These are phyloP conservation scores for Plasmodium relictum DNA, from an alignment of 169 alveolate genomes.

Conservation along the genomic window DNA sequence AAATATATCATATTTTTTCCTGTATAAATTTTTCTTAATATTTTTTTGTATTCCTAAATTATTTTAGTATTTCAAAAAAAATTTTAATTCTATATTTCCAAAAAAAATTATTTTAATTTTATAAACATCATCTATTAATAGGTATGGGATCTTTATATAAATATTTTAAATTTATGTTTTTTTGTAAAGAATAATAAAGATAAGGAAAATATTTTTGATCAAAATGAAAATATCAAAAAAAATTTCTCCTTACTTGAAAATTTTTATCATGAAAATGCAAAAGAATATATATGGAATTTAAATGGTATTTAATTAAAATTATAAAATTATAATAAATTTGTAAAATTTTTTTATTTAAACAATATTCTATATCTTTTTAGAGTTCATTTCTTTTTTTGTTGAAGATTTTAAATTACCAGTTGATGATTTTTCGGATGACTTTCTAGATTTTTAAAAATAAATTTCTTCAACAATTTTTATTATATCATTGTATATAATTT, in stretches of 20 bases:
- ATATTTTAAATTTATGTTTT: constrained; percentile 21
- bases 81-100: background rate
- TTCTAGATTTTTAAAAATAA: constrained; percentile 25
- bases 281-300: constrained; percentile 39
- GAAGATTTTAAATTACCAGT: constrained; percentile 27
- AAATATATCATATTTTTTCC: background rate
- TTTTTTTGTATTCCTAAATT: background rate
- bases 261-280: constrained; percentile 27
- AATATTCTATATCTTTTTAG: background rate
- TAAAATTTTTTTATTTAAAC: background rate
- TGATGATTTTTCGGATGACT: constrained; percentile 59
- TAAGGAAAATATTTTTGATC: constrained; percentile 24
- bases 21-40: background rate
- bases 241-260: constrained; percentile 39
- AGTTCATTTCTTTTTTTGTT: constrained; percentile 46
- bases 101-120: background rate
- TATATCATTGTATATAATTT: too few relatives aligned
- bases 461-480: too few relatives aligned
- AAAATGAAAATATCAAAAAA: constrained; percentile 54
- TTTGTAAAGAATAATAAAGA: constrained; percentile 29
- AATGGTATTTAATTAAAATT: constrained; percentile 12
- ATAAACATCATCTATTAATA: background rate
- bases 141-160: constrained; percentile 70
- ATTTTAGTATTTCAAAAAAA: too few relatives aligned
- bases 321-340: background rate